Conservation (phyloP, 495 filamentous ascomycete genomes). For the Pyronema omphalodes region DNA sequence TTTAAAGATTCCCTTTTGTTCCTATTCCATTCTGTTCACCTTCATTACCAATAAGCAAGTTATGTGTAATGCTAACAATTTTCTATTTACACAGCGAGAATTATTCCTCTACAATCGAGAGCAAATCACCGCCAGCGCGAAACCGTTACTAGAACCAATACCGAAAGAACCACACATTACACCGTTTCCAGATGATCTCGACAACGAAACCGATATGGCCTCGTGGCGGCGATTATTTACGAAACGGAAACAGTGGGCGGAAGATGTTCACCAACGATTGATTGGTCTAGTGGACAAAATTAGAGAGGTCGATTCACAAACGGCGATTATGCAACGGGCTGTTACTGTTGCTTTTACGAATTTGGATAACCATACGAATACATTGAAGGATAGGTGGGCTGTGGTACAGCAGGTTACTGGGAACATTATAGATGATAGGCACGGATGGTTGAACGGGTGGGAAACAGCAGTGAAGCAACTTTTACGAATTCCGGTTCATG, state of each 20-base stretch:
- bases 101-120: slow-evolving; percentile 22
- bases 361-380: slow-evolving; percentile 45
- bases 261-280: slow-evolving; percentile 15
- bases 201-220: slow-evolving; percentile 18
- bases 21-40: background rate
- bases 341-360: slow-evolving; percentile 50
- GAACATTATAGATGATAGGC: slow-evolving; percentile 40
- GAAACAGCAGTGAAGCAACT: slow-evolving; percentile 35
- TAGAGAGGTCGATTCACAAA: slow-evolving; percentile 35
- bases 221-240: slow-evolving; percentile 22
- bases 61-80: background rate
- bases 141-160: slow-evolving; percentile 8
- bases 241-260: slow-evolving; percentile 22
- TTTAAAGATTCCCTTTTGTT: too few species aligned
- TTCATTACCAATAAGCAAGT: background rate
- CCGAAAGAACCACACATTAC: slow-evolving; percentile 14
- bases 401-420: slow-evolving; percentile 44
- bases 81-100: slow-evolving; percentile 15
- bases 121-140: slow-evolving; percentile 11
- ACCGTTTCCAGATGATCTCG: slow-evolving; percentile 17
- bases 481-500: slow-evolving; percentile 38
- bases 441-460: slow-evolving; percentile 37
- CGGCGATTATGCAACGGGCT: slow-evolving; percentile 39
- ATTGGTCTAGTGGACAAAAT: slow-evolving; percentile 23
- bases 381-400: slow-evolving; percentile 38